These are phyloP conservation scores for Mollisia scopiformis DNA, from an alignment of 2,329 filamentous ascomycete species.

Conservation along the genomic window DNA sequence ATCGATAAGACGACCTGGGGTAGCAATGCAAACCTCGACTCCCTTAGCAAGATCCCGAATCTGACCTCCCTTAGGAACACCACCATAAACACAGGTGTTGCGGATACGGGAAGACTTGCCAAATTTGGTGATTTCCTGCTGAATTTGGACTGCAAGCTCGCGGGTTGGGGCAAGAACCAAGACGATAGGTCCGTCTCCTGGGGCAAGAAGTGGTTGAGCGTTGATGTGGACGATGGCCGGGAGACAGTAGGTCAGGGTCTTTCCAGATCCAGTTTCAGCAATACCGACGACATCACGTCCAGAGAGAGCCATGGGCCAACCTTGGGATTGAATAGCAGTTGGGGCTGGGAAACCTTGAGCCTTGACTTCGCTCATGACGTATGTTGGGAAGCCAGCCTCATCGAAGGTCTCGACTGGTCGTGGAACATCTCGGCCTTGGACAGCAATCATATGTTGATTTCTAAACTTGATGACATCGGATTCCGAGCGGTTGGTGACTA, in stretches of 20 bases:
- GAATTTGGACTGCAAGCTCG: slow-evolving; percentile 98
- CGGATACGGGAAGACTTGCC: slow-evolving; percentile 97
- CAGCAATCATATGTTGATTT: slow-evolving; percentile 79
- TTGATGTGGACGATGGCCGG: slow-evolving; percentile 99
- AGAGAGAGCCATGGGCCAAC: slow-evolving; percentile 98
- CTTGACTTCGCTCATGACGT: slow-evolving; percentile 99
- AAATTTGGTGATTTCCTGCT: slow-evolving; percentile 98
- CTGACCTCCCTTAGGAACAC: slow-evolving; percentile 96
- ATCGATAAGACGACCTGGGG: slow-evolving; percentile 95
- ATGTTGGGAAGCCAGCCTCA: slow-evolving; percentile 94
- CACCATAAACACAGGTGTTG: slow-evolving; percentile 98
- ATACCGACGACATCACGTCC: slow-evolving; percentile 99
- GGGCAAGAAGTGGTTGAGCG: slow-evolving; percentile 92
- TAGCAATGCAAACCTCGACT: slow-evolving; percentile 98
- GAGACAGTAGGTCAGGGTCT: slow-evolving; percentile 97
- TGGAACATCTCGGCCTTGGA: slow-evolving; percentile 80
- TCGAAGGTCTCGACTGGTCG: slow-evolving; percentile 97
- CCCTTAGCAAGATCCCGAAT: slow-evolving; percentile 93
- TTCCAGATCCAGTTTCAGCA: slow-evolving; percentile 98
- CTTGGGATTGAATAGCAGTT: slow-evolving; percentile 96
- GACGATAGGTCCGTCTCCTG: slow-evolving; percentile 95
- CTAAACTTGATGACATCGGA: slow-evolving; percentile 89
- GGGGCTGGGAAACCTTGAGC: slow-evolving; percentile 92
- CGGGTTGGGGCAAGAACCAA: slow-evolving; percentile 94
- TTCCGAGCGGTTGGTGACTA: slow-evolving; percentile 72